A percentile compares a stretch with the other conserved stretches of the same genome.
Evolutionary conservation across 225 moss, liverwort and hornwort genomes (phyloP).

Genomic region (Physcomitrium patens): DNA sequence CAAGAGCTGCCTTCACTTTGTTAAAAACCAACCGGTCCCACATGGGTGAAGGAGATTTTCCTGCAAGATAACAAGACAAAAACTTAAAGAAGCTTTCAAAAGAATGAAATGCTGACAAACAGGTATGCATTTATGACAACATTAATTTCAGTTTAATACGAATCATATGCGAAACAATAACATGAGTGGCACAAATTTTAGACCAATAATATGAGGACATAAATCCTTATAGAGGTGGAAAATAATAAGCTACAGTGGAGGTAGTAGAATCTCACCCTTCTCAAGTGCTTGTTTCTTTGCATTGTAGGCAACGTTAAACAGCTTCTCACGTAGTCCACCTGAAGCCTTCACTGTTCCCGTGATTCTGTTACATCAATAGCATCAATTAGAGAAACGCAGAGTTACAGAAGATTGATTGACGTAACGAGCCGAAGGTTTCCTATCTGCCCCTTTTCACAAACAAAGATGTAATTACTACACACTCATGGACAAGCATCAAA

Average conservation of each 20-base stretch:
- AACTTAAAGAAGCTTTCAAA: background rate
- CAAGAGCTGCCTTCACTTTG: conserved; percentile 83
- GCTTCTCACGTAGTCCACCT: conserved; percentile 78
- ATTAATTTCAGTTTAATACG: background rate
- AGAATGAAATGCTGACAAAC: background rate
- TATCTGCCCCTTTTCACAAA: background rate
- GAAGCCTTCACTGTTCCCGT: conserved; percentile 76
- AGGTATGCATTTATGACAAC: conserved; percentile 4
- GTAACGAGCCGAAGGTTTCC: conserved; percentile 5
- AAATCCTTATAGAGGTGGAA: background rate
- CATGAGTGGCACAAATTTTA: conserved; percentile 1
- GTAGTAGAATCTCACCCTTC: conserved; percentile 40
- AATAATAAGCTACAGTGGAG: conserved; percentile 8
- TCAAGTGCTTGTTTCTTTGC: conserved; percentile 85
- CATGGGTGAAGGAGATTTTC: conserved; percentile 81
- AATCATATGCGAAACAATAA: background rate
- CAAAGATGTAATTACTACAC: background rate
- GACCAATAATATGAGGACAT: background rate
- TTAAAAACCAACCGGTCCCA: conserved; percentile 98
- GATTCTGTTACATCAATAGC: conserved; percentile 51
- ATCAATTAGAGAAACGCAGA: conserved; percentile 8
- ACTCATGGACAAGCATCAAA: background rate
- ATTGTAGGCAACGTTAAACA: conserved; percentile 89
- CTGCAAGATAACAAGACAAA: conserved; percentile 38
- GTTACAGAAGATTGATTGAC: conserved; percentile 12